Conservation (phyloP, 371 early-diverging fungal species). For the Apophysomyces elegans region DNA sequence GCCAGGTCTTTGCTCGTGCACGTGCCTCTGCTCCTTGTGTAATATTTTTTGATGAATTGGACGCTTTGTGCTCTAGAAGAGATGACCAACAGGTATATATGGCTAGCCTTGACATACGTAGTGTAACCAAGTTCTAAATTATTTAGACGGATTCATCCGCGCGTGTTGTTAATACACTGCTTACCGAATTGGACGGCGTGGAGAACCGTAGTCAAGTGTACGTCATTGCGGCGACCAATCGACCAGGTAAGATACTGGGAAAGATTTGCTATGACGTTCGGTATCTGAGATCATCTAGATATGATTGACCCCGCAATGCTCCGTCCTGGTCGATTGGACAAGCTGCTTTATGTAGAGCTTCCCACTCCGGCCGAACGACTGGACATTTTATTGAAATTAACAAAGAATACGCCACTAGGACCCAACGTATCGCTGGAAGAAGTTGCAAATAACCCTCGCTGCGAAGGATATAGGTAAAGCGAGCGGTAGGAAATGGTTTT, state of each 20-base stretch:
- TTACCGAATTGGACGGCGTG: slow-evolving; percentile 99
- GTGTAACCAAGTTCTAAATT: too few species aligned
- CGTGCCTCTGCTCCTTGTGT: slow-evolving; percentile 95
- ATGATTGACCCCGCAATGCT: slow-evolving; percentile 99
- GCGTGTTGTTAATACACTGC: slow-evolving; percentile 97
- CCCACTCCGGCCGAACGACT: slow-evolving; percentile 85
- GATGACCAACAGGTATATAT: slow-evolving; percentile 76
- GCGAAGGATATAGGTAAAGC: slow-evolving; percentile 70
- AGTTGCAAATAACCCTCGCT: slow-evolving; percentile 75
- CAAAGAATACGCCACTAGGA: slow-evolving; percentile 81
- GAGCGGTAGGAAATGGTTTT: not conserved
- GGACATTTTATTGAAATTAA: slow-evolving; percentile 88
- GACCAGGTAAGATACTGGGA: slow-evolving; percentile 66
- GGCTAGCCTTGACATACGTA: too few species aligned
- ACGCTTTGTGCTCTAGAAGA: slow-evolving; percentile 88
- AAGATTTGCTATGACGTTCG: not conserved
- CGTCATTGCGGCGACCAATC: slow-evolving; percentile 99
- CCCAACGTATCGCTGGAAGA: slow-evolving; percentile 68
- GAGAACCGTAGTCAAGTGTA: slow-evolving; percentile 90
- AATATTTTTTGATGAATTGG: slow-evolving; percentile 99
- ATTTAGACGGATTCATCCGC: slow-evolving; percentile 85
- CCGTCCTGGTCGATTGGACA: slow-evolving; percentile 99
- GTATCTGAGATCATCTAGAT: slow-evolving; percentile 49
- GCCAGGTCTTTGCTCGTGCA: slow-evolving; percentile 98
- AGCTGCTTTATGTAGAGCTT: slow-evolving; percentile 94